Conservation (phyloP, 805 yeast genomes). For the Saturnispora silvae region DNA sequence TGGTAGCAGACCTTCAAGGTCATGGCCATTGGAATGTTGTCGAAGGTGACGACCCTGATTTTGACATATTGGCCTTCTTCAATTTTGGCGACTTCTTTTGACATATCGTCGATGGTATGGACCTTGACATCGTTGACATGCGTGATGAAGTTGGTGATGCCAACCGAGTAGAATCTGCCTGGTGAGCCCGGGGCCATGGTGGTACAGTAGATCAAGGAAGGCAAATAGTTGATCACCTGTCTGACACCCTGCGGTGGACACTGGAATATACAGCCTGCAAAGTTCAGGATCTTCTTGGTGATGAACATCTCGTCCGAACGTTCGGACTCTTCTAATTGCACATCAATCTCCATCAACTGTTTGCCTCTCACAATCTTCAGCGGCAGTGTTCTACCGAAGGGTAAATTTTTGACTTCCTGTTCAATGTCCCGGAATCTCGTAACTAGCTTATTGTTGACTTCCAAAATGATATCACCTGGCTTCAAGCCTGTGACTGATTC, state of each 20-base stretch:
- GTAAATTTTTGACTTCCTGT: conserved; percentile 23
- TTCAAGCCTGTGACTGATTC: conserved; percentile 26
- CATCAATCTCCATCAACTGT: conserved; percentile 46
- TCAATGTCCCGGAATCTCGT: conserved; percentile 60
- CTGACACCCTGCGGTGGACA: conserved; percentile 89
- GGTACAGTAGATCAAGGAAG: conserved; percentile 77
- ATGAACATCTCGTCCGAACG: conserved; percentile 27
- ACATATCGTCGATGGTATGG: conserved; percentile 56
- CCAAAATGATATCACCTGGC: conserved; percentile 69
- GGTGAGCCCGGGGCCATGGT: conserved; percentile 75
- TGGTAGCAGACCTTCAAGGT: conserved; percentile 82
- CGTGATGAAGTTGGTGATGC: conserved; percentile 75
- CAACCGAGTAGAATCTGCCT: conserved; percentile 69
- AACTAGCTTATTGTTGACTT: conserved; percentile 56
- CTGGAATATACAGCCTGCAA: conserved; percentile 81
- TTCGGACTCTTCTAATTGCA: conserved; percentile 53
- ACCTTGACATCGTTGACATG: conserved; percentile 76
- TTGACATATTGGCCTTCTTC: conserved; percentile 77
- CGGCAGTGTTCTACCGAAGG: conserved; percentile 24
- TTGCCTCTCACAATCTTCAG: conserved; percentile 68
- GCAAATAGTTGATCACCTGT: conserved; percentile 67
- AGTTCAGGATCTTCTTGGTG: conserved; percentile 59
- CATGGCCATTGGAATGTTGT: conserved; percentile 76
- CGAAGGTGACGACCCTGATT: conserved; percentile 72
- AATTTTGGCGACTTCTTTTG: conserved; percentile 53